These are phyloP conservation scores for Aspergillus quadrilineatus DNA, from an alignment of 2,329 filamentous ascomycete species.

Conservation along the genomic window DNA sequence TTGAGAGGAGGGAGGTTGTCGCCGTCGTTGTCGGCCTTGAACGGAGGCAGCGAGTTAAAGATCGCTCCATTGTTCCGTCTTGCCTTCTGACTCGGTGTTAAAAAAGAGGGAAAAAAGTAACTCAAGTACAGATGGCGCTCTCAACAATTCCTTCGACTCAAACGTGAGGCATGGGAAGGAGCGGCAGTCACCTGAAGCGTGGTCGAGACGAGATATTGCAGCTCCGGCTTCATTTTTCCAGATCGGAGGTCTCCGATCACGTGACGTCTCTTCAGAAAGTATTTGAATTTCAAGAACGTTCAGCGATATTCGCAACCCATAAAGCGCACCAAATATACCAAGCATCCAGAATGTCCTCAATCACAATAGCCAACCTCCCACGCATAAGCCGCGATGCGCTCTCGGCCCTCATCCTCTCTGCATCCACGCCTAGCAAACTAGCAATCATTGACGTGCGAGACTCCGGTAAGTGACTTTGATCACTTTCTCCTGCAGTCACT, in stretches of 20 bases:
- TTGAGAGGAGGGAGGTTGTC: slow-evolving; percentile 27
- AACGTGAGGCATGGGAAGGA: neutral
- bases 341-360: slow-evolving; percentile 46
- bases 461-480: slow-evolving; percentile 54
- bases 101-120: neutral
- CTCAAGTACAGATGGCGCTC: neutral
- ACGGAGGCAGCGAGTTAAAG: slow-evolving; percentile 34
- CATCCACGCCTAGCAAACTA: slow-evolving; percentile 48
- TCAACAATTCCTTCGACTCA: neutral
- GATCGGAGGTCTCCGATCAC: slow-evolving; percentile 16
- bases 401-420: slow-evolving; percentile 61
- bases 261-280: slow-evolving; percentile 9
- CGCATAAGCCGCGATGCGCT: slow-evolving; percentile 70
- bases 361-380: slow-evolving; percentile 62
- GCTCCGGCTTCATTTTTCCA: slow-evolving; percentile 14
- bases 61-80: slow-evolving; percentile 40
- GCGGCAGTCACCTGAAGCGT: neutral
- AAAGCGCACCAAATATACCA: neutral
- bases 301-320: neutral
- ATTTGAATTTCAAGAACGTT: neutral
- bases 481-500: neutral
- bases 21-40: slow-evolving; percentile 32
- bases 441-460: slow-evolving; percentile 90
- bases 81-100: neutral
- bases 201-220: neutral